A percentile compares a stretch with the other conserved stretches of the same genome.
phyloP scores from a whole-genome alignment of 225 moss, liverwort and hornwort species.

The Thuidium tamariscinum region DNA sequence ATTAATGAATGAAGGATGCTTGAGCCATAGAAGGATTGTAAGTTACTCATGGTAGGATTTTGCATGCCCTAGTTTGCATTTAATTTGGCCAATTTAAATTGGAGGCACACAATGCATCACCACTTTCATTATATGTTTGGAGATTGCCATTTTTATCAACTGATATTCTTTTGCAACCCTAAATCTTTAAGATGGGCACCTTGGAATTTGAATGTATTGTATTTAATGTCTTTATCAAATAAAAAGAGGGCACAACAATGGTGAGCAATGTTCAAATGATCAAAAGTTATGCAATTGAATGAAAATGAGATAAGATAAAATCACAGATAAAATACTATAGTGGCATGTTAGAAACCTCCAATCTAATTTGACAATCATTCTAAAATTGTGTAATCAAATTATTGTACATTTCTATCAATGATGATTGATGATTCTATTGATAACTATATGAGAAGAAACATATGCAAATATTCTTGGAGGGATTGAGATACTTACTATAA shows the following conservation, averaged over 20 bases:
- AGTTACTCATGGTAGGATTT: neutral
- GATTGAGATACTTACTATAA: too few species aligned
- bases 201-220: neutral
- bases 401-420: neutral
- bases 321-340: too few species aligned
- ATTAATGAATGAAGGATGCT: neutral
- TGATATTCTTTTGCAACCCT: neutral
- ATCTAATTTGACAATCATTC: neutral
- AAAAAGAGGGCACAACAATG: neutral
- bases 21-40: neutral
- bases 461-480: accelerated
- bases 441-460: neutral
- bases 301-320: neutral
- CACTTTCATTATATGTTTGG: neutral
- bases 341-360: neutral
- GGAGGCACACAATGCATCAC: neutral
- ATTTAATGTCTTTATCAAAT: too few species aligned
- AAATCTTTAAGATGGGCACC: neutral
- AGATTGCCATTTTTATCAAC: neutral
- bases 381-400: neutral
- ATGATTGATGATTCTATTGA: neutral
- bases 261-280: neutral
- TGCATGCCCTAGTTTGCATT: neutral
- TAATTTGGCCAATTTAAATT: neutral
- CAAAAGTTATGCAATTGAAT: too few species aligned